Conservation (phyloP, 331 rosid species). For the Rosa hybrid region DNA sequence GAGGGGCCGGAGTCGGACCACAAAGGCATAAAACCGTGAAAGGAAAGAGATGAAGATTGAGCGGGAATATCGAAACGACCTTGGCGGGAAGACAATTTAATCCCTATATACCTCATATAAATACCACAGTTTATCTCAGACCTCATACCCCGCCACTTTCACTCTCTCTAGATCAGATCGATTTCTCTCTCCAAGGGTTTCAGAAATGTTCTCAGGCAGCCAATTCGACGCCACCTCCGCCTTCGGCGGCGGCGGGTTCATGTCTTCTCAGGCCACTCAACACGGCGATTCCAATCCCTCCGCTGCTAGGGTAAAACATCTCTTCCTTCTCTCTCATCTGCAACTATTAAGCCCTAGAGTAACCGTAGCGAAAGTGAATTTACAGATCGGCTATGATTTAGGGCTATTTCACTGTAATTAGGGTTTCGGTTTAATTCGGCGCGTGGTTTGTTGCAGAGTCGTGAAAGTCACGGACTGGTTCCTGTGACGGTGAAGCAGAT, state of each 20-base stretch:
- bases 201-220: slow-evolving; percentile 65
- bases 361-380: not conserved
- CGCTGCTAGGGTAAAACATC: slow-evolving; percentile 47
- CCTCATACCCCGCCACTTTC: not conserved
- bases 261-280: slow-evolving; percentile 56
- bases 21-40: not conserved
- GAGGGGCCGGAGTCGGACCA: too few relatives aligned
- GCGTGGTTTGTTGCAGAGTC: slow-evolving; percentile 40
- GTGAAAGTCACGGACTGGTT: slow-evolving; percentile 70
- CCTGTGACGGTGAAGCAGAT: slow-evolving; percentile 94
- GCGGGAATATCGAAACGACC: slow-evolving; percentile 52
- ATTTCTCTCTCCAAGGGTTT: slow-evolving; percentile 39
- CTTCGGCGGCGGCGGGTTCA: slow-evolving; percentile 71
- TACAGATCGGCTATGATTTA: not conserved
- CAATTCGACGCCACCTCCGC: slow-evolving; percentile 62
- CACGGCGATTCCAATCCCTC: slow-evolving; percentile 53
- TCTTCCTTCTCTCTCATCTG: slow-evolving; percentile 9
- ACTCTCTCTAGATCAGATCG: not conserved
- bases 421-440: slow-evolving; percentile 7
- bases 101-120: not conserved
- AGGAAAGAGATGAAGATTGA: not conserved
- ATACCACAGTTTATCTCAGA: not conserved
- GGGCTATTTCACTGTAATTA: not conserved
- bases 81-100: slow-evolving; percentile 27
- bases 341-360: not conserved